Evolutionary conservation across 1,284 basidiomycete species (phyloP), one percentile per base, ranked within the genome.

Genomic region (Entoloma clypeatum): DNA sequence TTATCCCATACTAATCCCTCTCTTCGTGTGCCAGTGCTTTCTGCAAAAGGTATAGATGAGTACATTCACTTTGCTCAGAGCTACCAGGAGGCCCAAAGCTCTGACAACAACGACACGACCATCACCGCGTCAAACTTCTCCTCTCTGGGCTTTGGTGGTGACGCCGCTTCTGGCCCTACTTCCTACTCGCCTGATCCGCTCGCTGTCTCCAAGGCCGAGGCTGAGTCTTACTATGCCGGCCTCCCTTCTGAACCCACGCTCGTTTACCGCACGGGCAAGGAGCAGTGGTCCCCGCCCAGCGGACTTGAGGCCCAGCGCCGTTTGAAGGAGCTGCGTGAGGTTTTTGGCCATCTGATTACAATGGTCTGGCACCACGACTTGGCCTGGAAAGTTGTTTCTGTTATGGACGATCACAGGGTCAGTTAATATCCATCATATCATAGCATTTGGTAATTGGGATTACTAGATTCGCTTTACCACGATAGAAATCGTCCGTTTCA

Each of bases 1-100:
- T 55, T 51, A 51, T 52, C 49, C 37, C 44, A 49, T 53, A 52
- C 49, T 57, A 52, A 56, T n/a, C 43, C 43, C 44, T 55, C 48
- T 48, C 44, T 41, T 53, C 50, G 55, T 52, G 44, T 8, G 52
- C 45, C 52, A 53, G 53, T 54, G 53, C 45, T 51, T 44, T 48
- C 50, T 50, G 48, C 33, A 22, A n/a, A 47, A 43, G 19, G 11
- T 26, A 3, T 44, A 28, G 36, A 39, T 19, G 19, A 24, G 11
- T 39, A 27, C 24, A 39, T 39, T 39, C 28, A 27, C 16, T 33
- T 39, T 44, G 42, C 42, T 33, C 30, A 25, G 37, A 39, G 36
- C 42, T 44, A 44, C 42, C 17, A 52, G 44, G 46, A 45, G 40
- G 41, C 47, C 44, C 38, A 38, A 25, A 47, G 39, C 42, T 47